Evolutionary conservation across 495 filamentous ascomycete genomes (phyloP), one percentile per base, ranked within the genome.

Genomic region (Neurospora pannonica): DNA sequence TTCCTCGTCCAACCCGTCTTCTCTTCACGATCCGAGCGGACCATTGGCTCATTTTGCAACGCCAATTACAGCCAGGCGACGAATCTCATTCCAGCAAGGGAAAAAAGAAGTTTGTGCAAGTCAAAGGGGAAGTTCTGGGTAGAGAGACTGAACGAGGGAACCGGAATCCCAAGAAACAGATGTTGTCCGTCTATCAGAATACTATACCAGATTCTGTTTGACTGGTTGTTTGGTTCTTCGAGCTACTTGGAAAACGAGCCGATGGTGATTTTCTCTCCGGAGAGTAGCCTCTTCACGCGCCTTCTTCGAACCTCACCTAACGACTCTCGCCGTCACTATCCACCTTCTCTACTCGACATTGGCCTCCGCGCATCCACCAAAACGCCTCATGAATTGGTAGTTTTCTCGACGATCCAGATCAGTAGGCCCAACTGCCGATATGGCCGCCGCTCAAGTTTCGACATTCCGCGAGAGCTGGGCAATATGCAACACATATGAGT

Each of bases 311-410:
- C 60, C 40, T 71, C 70, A 46, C n/a, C 24, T 54, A n/a, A n/a
- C 69, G 42, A 67, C 43, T 71, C 40, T 74, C 28, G 39, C 70
- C 60, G 67, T 54, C 71, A 70, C 7, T 67, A 67, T 67, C 7
- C 28, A 72, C 60, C 40, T 70, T 69, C 67, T 31, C 13, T 62
- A 46, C 73, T 62, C 75, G 31, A 75, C 43, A 34, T 75, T 67
- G 28, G 74, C 76, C 73, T 71, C 74, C 39, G 54, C 28, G 70
- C 74, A 77, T 70, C 75, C 40, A 77, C 40, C 60, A 79, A 79
- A 80, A 80, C 81, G 82, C 77, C 78, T 79, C 85, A 86, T 87
- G 85, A 82, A 78, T 84, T 75, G 79, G 79, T 67, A 67, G 6
- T 67, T 67, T 36, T 19, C 10, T 19, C 54, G 4, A 67, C 54